These are phyloP conservation scores for Arthroderma sp. DNA, from an alignment of 2,329 filamentous ascomycete species.

Conservation along the genomic window DNA sequence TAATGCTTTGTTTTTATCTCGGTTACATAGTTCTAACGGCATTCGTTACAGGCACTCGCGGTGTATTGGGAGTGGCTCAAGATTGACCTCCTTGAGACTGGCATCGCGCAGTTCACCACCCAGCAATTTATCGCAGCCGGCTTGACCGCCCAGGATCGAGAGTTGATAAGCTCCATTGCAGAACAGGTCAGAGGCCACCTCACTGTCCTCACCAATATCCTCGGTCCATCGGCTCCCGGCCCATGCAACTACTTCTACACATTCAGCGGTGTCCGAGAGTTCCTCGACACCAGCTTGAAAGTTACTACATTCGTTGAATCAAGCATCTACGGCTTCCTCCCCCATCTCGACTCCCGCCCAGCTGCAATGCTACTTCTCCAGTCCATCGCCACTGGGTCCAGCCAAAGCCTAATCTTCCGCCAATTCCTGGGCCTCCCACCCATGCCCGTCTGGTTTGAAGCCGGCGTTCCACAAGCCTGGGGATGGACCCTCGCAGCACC, in stretches of 20 bases:
- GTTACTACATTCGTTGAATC: conserved; percentile 70
- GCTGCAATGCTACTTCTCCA: conserved; percentile 60
- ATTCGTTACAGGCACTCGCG: conserved; percentile 40
- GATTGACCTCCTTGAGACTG: conserved; percentile 68
- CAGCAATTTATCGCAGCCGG: conserved; percentile 58
- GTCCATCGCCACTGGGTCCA: conserved; percentile 64
- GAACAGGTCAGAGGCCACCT: conserved; percentile 67
- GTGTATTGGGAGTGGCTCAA: conserved; percentile 79
- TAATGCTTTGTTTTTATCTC: not conserved
- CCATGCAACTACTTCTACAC: conserved; percentile 78
- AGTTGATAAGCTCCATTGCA: conserved; percentile 62
- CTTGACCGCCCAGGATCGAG: conserved; percentile 55
- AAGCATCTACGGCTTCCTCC: conserved; percentile 68
- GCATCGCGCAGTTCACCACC: conserved; percentile 54
- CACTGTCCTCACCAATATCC: conserved; percentile 63
- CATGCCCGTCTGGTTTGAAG: conserved; percentile 72
- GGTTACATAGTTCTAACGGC: conserved; percentile 1
- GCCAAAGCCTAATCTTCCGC: conserved; percentile 74
- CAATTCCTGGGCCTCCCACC: conserved; percentile 69
- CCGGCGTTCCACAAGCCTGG: conserved; percentile 72
- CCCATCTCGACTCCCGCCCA: conserved; percentile 63
- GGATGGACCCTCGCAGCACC: conserved; percentile 70
- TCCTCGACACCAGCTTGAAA: conserved; percentile 73
- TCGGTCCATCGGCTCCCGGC: conserved; percentile 54
- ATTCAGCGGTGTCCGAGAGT: conserved; percentile 59